Evolutionary conservation across 176 grass and related monocot species (phyloP), one percentile per base, ranked within the genome.

Genomic region (Eremochloa ophiuroides): DNA sequence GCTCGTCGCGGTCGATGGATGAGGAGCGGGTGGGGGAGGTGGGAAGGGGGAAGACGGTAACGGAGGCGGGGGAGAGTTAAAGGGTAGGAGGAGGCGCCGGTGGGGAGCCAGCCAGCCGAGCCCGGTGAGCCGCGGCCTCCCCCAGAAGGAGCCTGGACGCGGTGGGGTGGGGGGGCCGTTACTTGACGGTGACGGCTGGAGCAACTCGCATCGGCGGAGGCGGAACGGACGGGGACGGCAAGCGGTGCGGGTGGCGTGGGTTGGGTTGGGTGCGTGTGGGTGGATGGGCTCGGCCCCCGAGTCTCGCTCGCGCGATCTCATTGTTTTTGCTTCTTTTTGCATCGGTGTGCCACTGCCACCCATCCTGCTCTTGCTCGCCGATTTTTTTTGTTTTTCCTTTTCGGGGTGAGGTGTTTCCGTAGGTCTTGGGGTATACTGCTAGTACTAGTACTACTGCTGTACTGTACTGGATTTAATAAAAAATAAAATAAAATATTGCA

Each of bases 101-200:
- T 77, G 73, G 64, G 75, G 39, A 50, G 61, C 20, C 39, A 70
- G 7, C 20, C 29, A 66, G 80, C 62, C 20, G 23, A 66, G 80
- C 62, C 41, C 43, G 48, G 64, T 46, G 77, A 80, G 82, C 63
- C 46, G 55, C 86, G 79, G 51, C 91, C 91, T 90, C 72, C 91
- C 83, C 91, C 87, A 90, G 91, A 87, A 90, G 76, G 37, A 68
- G 81, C 91, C 87, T 84, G 77, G 25, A 73, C 40, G 73, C 27
- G 56, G 72, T 22, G 47, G 30, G 47, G 85, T 75, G 77, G 78
- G 88, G 66, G 59, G 83, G 60, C 80, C 84, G 91, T 90, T 93
- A 93, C 76, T 77, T 90, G 87, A 93, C 91, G 91, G 91, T 78
- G 91, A 93, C 91, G 91, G 76, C 87, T 75, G 75, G 17, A 33